phyloP scores from a whole-genome alignment of 225 moss, liverwort and hornwort genomes.

The Bryoerythrophyllum caledonicum region DNA sequence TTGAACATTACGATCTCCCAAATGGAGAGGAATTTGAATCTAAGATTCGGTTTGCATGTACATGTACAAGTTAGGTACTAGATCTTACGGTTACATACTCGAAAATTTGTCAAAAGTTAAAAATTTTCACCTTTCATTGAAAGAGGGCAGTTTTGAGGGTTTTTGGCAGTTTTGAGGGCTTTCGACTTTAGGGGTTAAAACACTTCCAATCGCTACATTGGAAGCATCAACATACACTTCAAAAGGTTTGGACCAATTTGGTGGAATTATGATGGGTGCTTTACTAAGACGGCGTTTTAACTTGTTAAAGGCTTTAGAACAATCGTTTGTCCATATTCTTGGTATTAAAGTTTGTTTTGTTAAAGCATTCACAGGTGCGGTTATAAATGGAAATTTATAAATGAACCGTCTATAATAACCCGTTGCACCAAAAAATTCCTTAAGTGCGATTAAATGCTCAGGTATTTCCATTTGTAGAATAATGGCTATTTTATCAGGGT shows the following conservation, averaged over 20 bases:
- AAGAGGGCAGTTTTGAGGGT: no score
- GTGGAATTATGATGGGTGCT: background rate
- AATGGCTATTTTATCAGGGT: background rate
- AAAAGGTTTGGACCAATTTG: background rate
- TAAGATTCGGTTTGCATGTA: no score
- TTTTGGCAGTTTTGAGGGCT: no score
- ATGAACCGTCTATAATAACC: background rate
- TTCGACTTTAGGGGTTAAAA: no score
- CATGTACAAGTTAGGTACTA: no score
- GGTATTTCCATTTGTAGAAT: accelerated
- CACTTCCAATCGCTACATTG: background rate
- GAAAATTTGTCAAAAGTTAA: no score
- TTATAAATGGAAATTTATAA: background rate
- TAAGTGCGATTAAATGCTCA: background rate
- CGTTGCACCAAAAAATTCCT: background rate
- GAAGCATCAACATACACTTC: background rate
- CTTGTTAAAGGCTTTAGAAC: background rate
- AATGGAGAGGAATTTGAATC: no score
- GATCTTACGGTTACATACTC: no score
- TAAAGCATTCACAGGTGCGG: background rate
- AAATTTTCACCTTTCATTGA: no score
- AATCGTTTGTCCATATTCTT: background rate
- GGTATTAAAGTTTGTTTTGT: background rate
- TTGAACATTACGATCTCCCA: no score
- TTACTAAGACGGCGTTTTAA: background rate